A percentile compares a stretch with the other conserved stretches of the same genome.
Conservation (phyloP, 352 stramenopile species). For the Phytophthora boehmeriae region DNA sequence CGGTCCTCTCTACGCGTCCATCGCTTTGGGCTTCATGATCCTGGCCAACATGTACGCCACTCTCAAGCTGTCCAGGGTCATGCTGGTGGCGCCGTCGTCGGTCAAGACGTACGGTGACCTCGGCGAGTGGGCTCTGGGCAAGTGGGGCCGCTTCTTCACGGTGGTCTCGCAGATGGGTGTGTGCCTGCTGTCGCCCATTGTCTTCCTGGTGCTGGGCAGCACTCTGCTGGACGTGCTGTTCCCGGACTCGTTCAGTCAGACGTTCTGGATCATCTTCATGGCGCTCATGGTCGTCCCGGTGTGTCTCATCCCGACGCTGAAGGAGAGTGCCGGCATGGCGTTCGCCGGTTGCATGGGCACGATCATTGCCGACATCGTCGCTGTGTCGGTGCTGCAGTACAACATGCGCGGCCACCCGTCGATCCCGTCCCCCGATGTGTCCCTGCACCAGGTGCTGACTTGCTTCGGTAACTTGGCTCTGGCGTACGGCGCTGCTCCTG, state of each 20-base stretch:
- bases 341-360: slow-evolving; percentile 55
- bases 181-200: slow-evolving; percentile 45
- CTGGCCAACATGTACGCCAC: slow-evolving; percentile 64
- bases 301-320: slow-evolving; percentile 53
- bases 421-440: slow-evolving; percentile 41
- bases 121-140: slow-evolving; percentile 39
- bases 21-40: slow-evolving; percentile 59
- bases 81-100: slow-evolving; percentile 47
- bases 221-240: slow-evolving; percentile 52
- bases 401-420: slow-evolving; percentile 50
- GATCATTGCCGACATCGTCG: slow-evolving; percentile 52
- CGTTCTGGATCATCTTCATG: slow-evolving; percentile 63
- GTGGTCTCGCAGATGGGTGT: slow-evolving; percentile 46
- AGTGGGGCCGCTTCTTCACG: slow-evolving; percentile 45
- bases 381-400: slow-evolving; percentile 43
- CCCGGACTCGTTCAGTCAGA: slow-evolving; percentile 43
- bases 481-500: slow-evolving; percentile 58
- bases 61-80: slow-evolving; percentile 46
- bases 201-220: slow-evolving; percentile 56
- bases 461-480: slow-evolving; percentile 60
- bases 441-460: slow-evolving; percentile 50
- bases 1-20: slow-evolving; percentile 44
- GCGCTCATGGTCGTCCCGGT: slow-evolving; percentile 45
- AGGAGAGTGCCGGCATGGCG: slow-evolving; percentile 49
- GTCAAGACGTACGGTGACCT: slow-evolving; percentile 60